Percentiles rank a stretch among this genome's conserved stretches.
Conservation (phyloP, 352 stramenopile genomes). For the Phytophthora meadii region DNA sequence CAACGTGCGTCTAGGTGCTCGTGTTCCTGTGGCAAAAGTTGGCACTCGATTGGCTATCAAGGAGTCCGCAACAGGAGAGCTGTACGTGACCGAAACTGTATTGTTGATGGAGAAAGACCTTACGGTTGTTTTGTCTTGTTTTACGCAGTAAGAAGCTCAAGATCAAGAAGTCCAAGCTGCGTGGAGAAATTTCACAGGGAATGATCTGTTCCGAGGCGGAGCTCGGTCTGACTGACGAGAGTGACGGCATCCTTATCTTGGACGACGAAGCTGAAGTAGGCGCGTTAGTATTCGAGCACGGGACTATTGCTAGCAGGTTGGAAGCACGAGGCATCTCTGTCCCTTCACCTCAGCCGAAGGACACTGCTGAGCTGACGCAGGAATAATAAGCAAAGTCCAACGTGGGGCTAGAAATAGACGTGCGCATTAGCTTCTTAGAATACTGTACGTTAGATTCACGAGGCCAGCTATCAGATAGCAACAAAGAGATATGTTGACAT, state of each 20-base stretch:
- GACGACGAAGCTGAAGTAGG: conserved; percentile 63
- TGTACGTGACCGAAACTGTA: conserved; percentile 40
- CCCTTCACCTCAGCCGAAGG: conserved; percentile 8
- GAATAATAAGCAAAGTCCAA: conserved; percentile 8
- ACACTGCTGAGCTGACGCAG: conserved; percentile 12
- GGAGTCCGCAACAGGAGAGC: conserved; percentile 50
- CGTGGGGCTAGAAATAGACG: conserved; percentile 18
- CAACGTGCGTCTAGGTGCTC: conserved; percentile 65
- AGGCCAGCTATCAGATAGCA: conserved; percentile 1
- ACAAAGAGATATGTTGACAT: conserved; percentile 4
- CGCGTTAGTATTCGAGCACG: conserved; percentile 53
- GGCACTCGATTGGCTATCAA: conserved; percentile 68
- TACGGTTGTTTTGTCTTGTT: conserved; percentile 9
- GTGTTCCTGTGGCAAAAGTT: conserved; percentile 73
- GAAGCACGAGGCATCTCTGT: conserved; percentile 25
- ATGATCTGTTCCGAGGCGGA: conserved; percentile 89
- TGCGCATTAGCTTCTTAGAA: conserved; percentile 12
- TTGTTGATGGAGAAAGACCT: conserved; percentile 2
- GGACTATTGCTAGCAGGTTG: conserved; percentile 46
- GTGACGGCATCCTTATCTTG: conserved; percentile 76
- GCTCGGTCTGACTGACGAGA: conserved; percentile 64
- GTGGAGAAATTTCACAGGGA: conserved; percentile 75
- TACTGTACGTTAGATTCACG: neutral
- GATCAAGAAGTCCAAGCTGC: conserved; percentile 88
- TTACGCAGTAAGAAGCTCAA: conserved; percentile 71